Conservation (phyloP, 2,329 filamentous ascomycete genomes). For the Hypoxylon sp. region DNA sequence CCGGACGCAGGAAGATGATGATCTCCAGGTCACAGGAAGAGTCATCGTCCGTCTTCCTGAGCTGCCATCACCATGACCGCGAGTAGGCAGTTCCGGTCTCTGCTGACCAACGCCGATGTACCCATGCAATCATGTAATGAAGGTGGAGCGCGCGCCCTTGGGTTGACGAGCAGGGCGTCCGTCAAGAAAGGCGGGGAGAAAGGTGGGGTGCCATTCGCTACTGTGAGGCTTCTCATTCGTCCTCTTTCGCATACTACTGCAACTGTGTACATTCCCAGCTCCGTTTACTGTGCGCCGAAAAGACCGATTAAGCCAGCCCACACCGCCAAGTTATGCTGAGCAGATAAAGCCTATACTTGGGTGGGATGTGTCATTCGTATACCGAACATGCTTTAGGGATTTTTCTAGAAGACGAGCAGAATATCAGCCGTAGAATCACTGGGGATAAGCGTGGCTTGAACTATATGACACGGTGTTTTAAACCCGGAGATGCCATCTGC, state of each 20-base stretch:
- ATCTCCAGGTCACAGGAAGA: conserved; percentile 36
- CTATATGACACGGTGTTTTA: conserved; percentile 5
- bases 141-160: conserved; percentile 59
- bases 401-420: conserved; percentile 33
- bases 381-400: conserved; percentile 14
- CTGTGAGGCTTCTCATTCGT: conserved; percentile 1
- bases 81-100: conserved; percentile 31
- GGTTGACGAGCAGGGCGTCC: conserved; percentile 55
- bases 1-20: conserved; percentile 26
- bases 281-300: conserved; percentile 37
- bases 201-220: conserved; percentile 30
- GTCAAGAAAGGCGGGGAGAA: conserved; percentile 41
- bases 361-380: conserved; percentile 29
- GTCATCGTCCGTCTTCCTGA: conserved; percentile 32
- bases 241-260: conserved; percentile 41
- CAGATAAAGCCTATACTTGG: conserved; percentile 17
- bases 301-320: conserved; percentile 26
- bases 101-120: conserved; percentile 34
- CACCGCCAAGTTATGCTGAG: conserved; percentile 38
- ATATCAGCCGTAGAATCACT: conserved; percentile 3
- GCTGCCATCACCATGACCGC: conserved; percentile 29
- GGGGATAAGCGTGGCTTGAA: conserved; percentile 4
- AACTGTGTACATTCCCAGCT: conserved; percentile 33
- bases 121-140: conserved; percentile 42
- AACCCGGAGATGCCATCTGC: conserved; percentile 1